Evolutionary conservation across 2,329 filamentous ascomycete genomes (phyloP).

Genomic region (Parascedosporium putredinis): DNA sequence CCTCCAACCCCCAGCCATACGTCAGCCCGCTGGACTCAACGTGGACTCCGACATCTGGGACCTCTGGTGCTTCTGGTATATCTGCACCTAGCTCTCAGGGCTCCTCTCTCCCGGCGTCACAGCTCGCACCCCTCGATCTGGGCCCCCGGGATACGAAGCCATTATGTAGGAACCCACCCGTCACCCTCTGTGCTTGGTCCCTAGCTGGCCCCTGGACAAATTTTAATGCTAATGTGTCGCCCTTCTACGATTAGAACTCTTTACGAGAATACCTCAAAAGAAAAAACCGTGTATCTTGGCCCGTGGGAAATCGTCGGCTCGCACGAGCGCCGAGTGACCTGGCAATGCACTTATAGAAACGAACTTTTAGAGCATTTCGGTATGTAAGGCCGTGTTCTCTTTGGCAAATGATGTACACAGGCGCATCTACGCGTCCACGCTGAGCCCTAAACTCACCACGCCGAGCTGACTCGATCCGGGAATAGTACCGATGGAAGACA

Average conservation of each 20-base stretch:
- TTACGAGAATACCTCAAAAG: constrained; percentile 37
- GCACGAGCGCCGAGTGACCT: constrained; percentile 37
- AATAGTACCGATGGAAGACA: constrained; percentile 36
- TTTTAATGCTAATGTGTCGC: background rate
- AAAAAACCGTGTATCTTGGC: constrained; percentile 41
- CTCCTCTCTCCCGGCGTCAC: constrained; percentile 28
- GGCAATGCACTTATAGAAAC: constrained; percentile 42
- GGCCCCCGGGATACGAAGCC: constrained; percentile 40
- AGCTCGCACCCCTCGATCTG: constrained; percentile 35
- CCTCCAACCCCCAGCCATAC: constrained; percentile 27
- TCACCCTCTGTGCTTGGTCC: no score
- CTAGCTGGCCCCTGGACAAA: no score
- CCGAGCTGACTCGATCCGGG: background rate
- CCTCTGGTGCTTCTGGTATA: constrained; percentile 28
- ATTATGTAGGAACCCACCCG: constrained; percentile 32
- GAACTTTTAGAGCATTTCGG: constrained; percentile 41
- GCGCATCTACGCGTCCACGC: background rate
- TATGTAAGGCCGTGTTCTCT: constrained; percentile 18
- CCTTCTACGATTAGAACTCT: constrained; percentile 28
- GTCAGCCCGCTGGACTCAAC: constrained; percentile 33
- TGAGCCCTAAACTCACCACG: background rate
- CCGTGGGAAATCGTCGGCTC: constrained; percentile 40
- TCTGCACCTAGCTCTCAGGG: constrained; percentile 29
- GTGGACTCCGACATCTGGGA: constrained; percentile 25
- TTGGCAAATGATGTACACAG: background rate